phyloP scores from a whole-genome alignment of 2,329 filamentous ascomycete genomes.

The Macrophomina phaseolina region DNA sequence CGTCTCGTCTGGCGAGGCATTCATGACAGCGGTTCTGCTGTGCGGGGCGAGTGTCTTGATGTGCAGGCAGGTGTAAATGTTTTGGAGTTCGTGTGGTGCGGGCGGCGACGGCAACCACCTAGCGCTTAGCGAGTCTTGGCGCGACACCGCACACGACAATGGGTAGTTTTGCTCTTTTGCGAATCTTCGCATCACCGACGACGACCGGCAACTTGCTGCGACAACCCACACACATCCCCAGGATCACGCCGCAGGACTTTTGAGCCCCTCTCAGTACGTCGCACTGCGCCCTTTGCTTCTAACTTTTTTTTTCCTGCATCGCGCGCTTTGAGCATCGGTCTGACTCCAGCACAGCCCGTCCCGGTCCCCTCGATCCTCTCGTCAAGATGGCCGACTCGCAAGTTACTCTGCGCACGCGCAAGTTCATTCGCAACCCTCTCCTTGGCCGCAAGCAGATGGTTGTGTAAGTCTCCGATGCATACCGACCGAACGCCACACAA shows the following conservation, averaged over 20 bases:
- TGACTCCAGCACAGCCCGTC: constrained; percentile 21
- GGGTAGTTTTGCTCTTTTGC: constrained; percentile 19
- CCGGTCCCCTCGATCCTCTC: constrained; percentile 32
- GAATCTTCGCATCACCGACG: constrained; percentile 25
- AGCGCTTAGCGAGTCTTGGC: constrained; percentile 27
- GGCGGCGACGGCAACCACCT: constrained; percentile 12
- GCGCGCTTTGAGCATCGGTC: neutral
- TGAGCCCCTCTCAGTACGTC: constrained; percentile 25
- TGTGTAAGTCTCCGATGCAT: constrained; percentile 67
- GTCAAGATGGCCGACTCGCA: constrained; percentile 80
- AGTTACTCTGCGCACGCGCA: constrained; percentile 81
- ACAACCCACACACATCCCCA: constrained; percentile 26
- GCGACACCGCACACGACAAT: constrained; percentile 22
- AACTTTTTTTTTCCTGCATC: neutral
- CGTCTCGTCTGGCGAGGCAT: constrained; percentile 30
- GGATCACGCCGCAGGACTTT: constrained; percentile 26
- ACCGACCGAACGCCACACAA: constrained; percentile 26
- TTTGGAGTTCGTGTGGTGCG: constrained; percentile 7
- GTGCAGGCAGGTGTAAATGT: neutral
- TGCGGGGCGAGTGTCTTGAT: neutral
- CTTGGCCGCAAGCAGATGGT: constrained; percentile 99
- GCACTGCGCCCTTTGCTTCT: neutral
- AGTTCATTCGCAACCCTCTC: constrained; percentile 99
- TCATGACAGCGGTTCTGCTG: constrained; percentile 2
- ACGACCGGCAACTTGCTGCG: constrained; percentile 28